Base-by-base conservation (phyloP, 2,329 filamentous ascomycete genomes). In the Nemania diffusa region DNA sequence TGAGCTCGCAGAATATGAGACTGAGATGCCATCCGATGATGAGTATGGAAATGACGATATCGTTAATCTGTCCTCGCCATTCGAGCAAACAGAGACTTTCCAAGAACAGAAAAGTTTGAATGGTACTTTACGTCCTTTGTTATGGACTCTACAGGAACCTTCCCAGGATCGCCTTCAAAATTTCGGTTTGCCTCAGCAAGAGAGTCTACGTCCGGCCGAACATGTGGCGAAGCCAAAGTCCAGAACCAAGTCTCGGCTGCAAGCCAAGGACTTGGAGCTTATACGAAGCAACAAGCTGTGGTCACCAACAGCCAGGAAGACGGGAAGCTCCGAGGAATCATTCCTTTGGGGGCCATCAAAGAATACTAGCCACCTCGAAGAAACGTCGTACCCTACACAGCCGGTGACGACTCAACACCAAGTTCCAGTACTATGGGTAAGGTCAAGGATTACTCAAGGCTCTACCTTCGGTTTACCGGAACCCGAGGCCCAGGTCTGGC, bases 231-330 rank as follows among this genome's bases (percentile, higher is more conserved):
- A 74, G 22, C 65, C 73, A 24, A 71, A 68, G 20, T 74, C 67
- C 62, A 65, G 73, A 37, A 60, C 65, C 2, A 80, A 79, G 60
- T 64, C 75, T 13, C 75, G 77, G 55, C 70, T 73, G 11, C 76
- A 74, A 37, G 70, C 70, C 34, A 67, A 75, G 9, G 75, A 78
- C 52, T 71, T 76, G 13, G 65, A 71, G 17, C 62, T 71, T 15
- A 75, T 84, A 40, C 75, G 81, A 67, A 83, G 80, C 71, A 74
- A 72, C 17, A 65, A 76, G 5, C 71, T 83, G 46, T 83, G 82
- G 82, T 59, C 59, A 22, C 67, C 67, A 42, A 50, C 29, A 1
- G 15, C 8, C 2, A 34, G 34, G 29, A 26, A 62, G 32, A 37
- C n/a, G 13, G 20, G 29, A 34, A 52, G 3, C 32, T 13, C 3